phyloP scores from a whole-genome alignment of 1,284 basidiomycete genomes.

The Malassezia furfur region DNA sequence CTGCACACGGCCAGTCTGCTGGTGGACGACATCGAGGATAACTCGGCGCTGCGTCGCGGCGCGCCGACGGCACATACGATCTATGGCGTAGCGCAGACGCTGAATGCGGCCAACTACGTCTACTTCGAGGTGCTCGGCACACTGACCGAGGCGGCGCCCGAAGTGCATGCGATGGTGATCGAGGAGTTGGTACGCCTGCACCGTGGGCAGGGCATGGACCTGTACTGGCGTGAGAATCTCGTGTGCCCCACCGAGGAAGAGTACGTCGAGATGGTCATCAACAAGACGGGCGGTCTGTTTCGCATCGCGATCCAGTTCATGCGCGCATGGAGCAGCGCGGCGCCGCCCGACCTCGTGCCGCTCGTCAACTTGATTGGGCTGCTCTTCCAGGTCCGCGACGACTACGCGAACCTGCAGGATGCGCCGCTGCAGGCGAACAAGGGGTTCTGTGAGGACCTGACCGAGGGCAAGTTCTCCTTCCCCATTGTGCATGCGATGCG shows the following conservation, averaged over 20 bases:
- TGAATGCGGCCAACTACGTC: slow-evolving; percentile 94
- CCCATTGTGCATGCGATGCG: slow-evolving; percentile 81
- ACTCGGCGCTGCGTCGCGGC: slow-evolving; percentile 77
- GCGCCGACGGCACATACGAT: slow-evolving; percentile 85
- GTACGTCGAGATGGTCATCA: slow-evolving; percentile 90
- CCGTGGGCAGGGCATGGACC: slow-evolving; percentile 87
- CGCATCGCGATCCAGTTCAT: slow-evolving; percentile 88
- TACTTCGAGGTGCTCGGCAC: slow-evolving; percentile 60
- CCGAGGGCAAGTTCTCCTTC: slow-evolving; percentile 93
- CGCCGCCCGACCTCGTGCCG: slow-evolving; percentile 53
- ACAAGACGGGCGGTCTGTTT: slow-evolving; percentile 95
- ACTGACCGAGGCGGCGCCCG: slow-evolving; percentile 59
- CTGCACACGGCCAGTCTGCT: slow-evolving; percentile 87
- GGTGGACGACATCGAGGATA: slow-evolving; percentile 96
- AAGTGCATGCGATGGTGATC: slow-evolving; percentile 26
- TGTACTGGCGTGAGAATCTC: slow-evolving; percentile 85
- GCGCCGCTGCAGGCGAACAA: slow-evolving; percentile 78
- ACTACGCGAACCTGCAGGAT: slow-evolving; percentile 90
- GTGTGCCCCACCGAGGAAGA: slow-evolving; percentile 89
- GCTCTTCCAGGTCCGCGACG: slow-evolving; percentile 91
- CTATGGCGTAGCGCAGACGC: slow-evolving; percentile 89
- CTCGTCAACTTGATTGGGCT: slow-evolving; percentile 88
- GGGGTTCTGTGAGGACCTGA: slow-evolving; percentile 86
- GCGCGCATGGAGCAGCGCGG: slow-evolving; percentile 53
- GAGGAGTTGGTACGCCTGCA: slow-evolving; percentile 77